Evolutionary conservation across 2,329 filamentous ascomycete genomes (phyloP).

Genomic region (Lasiodiplodia sp.): DNA sequence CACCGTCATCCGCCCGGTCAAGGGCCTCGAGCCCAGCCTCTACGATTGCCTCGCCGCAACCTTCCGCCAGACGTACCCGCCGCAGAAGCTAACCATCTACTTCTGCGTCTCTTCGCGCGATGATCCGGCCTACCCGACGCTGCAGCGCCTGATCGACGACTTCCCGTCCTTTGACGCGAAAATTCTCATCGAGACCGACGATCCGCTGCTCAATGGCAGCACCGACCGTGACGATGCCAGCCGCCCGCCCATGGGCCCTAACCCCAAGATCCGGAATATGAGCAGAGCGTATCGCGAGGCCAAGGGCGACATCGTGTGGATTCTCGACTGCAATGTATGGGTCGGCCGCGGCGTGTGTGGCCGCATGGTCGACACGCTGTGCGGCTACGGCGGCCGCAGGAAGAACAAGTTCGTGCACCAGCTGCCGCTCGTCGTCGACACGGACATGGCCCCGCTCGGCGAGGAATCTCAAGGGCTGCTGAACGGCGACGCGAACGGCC

Average conservation of each 20-base stretch:
- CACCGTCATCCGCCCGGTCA: constrained; percentile 91
- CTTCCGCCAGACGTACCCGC: constrained; percentile 82
- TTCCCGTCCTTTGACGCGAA: constrained; percentile 75
- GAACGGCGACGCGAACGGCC: not conserved
- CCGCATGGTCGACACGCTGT: constrained; percentile 87
- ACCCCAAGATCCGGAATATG: constrained; percentile 98
- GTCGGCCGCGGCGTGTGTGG: constrained; percentile 78
- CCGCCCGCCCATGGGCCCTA: constrained; percentile 75
- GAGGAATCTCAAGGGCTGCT: constrained; percentile 35
- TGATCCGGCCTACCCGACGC: constrained; percentile 79
- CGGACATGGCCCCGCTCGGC: constrained; percentile 41
- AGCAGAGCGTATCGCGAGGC: constrained; percentile 91
- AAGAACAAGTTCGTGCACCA: constrained; percentile 92
- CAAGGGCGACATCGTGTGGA: constrained; percentile 87
- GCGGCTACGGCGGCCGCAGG: constrained; percentile 65
- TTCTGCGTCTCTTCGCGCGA: constrained; percentile 79
- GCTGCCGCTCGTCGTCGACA: constrained; percentile 87
- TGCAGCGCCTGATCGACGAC: constrained; percentile 74
- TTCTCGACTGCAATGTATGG: constrained; percentile 97
- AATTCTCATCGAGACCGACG: constrained; percentile 82
- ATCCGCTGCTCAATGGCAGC: constrained; percentile 68
- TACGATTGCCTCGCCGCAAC: constrained; percentile 92
- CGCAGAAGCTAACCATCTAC: constrained; percentile 75
- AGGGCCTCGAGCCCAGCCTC: constrained; percentile 86
- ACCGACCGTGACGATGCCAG: constrained; percentile 53